Evolutionary conservation across 1,284 basidiomycete species (phyloP).

Genomic region (Puccinia hordei): DNA sequence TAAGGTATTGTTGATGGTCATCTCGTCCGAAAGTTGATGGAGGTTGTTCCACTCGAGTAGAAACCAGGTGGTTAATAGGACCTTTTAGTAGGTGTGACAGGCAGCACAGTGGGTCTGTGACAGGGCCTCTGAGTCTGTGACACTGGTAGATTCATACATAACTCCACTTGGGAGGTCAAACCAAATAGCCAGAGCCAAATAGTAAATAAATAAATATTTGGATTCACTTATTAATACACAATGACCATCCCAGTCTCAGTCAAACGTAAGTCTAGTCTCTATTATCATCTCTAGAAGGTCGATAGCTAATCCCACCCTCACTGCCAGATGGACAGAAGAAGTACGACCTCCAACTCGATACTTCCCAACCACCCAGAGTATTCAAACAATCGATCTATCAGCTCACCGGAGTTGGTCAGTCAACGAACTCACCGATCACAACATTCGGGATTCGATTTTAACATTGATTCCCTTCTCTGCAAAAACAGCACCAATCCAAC

Average conservation of each 20-base stretch:
- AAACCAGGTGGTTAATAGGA: not conserved
- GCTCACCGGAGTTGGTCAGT: constrained; percentile 76
- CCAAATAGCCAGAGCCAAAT: too few species aligned
- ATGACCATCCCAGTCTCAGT: constrained; percentile 36
- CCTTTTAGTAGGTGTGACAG: not conserved
- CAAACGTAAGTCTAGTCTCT: constrained; percentile 21
- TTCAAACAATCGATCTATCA: constrained; percentile 84
- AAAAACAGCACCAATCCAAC: constrained; percentile 67
- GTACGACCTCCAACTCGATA: constrained; percentile 66
- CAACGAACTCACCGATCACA: constrained; percentile 13
- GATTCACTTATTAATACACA: not conserved
- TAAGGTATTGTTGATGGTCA: not conserved
- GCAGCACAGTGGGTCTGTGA: not conserved
- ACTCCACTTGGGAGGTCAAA: too few species aligned
- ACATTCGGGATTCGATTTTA: not conserved
- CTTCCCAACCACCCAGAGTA: constrained; percentile 68
- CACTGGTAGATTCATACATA: too few species aligned
- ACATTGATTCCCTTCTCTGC: constrained; percentile 38
- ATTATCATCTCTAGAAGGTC: too few species aligned
- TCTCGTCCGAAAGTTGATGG: not conserved
- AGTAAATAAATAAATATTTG: not conserved
- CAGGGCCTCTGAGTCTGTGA: too few species aligned
- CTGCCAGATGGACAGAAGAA: constrained; percentile 66
- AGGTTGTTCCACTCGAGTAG: too few species aligned
- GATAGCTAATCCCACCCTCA: not conserved